Evolutionary conservation across 768 basidiomycete genomes (phyloP), one percentile per base, ranked within the genome.

Genomic region (Lactarius trivialis): DNA sequence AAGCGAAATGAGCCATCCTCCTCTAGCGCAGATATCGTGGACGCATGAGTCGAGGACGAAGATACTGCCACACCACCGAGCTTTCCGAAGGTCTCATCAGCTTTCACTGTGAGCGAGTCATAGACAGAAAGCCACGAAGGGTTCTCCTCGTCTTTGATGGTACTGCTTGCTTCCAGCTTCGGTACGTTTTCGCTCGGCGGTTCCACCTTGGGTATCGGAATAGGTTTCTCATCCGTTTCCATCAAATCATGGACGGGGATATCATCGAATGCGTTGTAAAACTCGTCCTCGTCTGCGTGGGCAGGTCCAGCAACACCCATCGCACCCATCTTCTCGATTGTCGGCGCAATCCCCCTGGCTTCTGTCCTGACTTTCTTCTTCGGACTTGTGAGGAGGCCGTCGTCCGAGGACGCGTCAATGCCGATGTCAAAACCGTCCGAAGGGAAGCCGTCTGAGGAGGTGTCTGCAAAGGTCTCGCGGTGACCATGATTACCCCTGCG

Each of bases 1-100:
- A 99, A 94, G 30, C 82, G 82, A 15, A 98, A 76, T 3, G 85
- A 89, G 1, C 92, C 93, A 66, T 97, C 93, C 4, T 82, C 75
- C 70, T 98, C 92, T 2, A 94, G 79, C 0, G 86, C 87, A 45
- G 81, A 81, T 7, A 85, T 66, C 24, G 78, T 73, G 70, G 70
- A 63, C 55, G 80, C 75, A 51, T 71, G 65, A 4, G 77, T 67
- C 2, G 73, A 68, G 7, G 76, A 73, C 17, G 72, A 62, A 7
- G 70, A 57, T 7, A n/a, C 66, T 1, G 58, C 54, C 3, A 66
- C 61, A 17, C 37, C 70, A 5, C 73, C 70, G 34, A 80, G 72
- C 28, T 76, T 77, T 15, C 86, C 88, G 30, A 89, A 73, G 1
- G 79, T 76, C 24, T 90, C 89, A 30, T 84, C 79, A 4, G 81